phyloP scores from a whole-genome alignment of 331 rosid genomes.

The Malus hybrid region DNA sequence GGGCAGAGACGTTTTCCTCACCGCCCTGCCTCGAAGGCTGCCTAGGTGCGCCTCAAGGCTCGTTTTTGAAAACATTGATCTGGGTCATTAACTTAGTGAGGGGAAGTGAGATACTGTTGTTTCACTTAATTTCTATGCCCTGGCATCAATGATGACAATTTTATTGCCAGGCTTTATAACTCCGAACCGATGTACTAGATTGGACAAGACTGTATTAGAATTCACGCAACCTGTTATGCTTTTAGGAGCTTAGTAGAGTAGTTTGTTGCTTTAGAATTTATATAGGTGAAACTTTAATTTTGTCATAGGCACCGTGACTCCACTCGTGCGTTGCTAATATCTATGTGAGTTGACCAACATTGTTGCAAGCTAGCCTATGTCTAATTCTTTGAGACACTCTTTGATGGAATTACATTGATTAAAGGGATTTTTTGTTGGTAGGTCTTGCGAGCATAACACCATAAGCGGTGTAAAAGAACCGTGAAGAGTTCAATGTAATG shows the following conservation, averaged over 20 bases:
- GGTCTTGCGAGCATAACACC: neutral
- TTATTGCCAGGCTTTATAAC: neutral
- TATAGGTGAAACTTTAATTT: neutral
- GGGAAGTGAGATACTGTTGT: neutral
- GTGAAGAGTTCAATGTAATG: conserved; percentile 25
- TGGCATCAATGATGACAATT: no score
- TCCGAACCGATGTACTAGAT: neutral
- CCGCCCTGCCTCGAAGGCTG: no score
- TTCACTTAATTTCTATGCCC: neutral
- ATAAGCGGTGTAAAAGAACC: neutral
- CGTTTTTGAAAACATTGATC: no score
- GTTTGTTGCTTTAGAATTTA: neutral
- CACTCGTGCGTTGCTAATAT: no score
- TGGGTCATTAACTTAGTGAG: neutral
- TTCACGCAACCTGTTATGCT: neutral
- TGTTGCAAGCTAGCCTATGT: neutral
- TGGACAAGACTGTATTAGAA: neutral
- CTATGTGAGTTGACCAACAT: neutral
- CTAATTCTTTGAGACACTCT: neutral
- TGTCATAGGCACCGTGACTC: neutral
- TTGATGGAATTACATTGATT: neutral
- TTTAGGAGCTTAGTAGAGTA: neutral
- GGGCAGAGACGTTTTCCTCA: no score
- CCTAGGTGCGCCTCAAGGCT: no score
- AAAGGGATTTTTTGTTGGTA: conserved; percentile 3